These are phyloP conservation scores for Dioscorea cayenensis DNA, from an alignment of 116 monocot species.

Conservation along the genomic window DNA sequence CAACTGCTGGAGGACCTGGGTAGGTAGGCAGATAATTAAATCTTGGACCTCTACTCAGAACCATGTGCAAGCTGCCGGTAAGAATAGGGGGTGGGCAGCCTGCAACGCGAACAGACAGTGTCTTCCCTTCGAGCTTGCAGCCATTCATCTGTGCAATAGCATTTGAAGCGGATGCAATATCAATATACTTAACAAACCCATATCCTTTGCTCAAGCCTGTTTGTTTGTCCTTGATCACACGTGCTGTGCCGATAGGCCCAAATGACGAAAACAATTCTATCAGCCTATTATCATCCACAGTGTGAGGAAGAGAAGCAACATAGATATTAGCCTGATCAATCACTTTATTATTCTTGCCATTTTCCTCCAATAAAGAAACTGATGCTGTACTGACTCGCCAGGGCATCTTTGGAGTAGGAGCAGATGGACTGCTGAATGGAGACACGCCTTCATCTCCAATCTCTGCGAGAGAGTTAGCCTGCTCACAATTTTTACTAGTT, in stretches of 20 bases:
- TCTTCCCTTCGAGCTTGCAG: constrained; percentile 36
- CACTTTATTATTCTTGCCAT: constrained; percentile 8
- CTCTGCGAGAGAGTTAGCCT: constrained; percentile 5
- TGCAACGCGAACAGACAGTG: constrained; percentile 33
- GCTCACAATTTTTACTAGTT: constrained; percentile 1
- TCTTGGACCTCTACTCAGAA: background rate
- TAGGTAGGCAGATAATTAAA: constrained; percentile 8
- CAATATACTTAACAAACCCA: constrained; percentile 57
- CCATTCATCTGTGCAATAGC: constrained; percentile 56
- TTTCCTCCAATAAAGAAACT: background rate
- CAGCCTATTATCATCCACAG: constrained; percentile 34
- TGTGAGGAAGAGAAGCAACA: constrained; percentile 41
- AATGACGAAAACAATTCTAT: constrained; percentile 52
- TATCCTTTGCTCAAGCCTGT: constrained; percentile 49
- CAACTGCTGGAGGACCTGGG: constrained; percentile 1
- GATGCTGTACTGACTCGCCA: background rate
- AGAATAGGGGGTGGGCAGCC: background rate
- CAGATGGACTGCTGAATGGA: background rate
- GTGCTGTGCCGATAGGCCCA: constrained; percentile 25
- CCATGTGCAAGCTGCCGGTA: background rate
- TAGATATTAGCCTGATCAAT: constrained; percentile 37
- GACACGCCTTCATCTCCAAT: background rate
- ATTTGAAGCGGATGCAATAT: constrained; percentile 29
- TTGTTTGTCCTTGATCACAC: constrained; percentile 26
- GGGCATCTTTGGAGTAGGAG: background rate